phyloP scores from a whole-genome alignment of 768 basidiomycete genomes.

The Serendipita indica region DNA sequence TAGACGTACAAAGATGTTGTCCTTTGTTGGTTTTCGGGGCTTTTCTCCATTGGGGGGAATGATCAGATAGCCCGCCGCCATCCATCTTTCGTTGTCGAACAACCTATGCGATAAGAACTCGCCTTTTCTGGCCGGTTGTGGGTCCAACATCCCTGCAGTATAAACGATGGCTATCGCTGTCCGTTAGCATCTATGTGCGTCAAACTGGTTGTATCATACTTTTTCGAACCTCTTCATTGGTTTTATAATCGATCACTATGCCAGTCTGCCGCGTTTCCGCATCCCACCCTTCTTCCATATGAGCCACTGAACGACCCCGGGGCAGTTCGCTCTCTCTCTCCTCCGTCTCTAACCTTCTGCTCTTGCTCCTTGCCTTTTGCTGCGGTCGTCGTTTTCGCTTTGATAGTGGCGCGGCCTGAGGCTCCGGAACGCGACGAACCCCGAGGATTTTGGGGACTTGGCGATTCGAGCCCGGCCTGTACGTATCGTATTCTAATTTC shows the following conservation, averaged over 20 bases:
- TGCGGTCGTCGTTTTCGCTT: slow-evolving; percentile 25
- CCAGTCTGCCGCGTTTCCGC: slow-evolving; percentile 53
- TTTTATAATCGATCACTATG: slow-evolving; percentile 51
- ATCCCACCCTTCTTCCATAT: slow-evolving; percentile 64
- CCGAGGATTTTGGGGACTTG: slow-evolving; percentile 46
- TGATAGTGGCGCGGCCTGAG: slow-evolving; percentile 34
- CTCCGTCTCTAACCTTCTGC: slow-evolving; percentile 32
- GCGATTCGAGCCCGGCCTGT: slow-evolving; percentile 31
- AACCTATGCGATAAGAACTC: slow-evolving; percentile 83
- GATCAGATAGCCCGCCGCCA: slow-evolving; percentile 76
- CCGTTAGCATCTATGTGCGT: slow-evolving; percentile 1
- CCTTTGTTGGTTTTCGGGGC: slow-evolving; percentile 75
- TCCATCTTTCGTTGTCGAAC: slow-evolving; percentile 79
- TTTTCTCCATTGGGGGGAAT: slow-evolving; percentile 73
- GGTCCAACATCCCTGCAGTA: slow-evolving; percentile 51
- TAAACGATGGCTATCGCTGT: slow-evolving; percentile 54
- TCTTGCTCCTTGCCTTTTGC: slow-evolving; percentile 26
- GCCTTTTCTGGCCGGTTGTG: slow-evolving; percentile 41
- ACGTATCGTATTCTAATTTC: slow-evolving; percentile 62
- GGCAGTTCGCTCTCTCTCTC: slow-evolving; percentile 14
- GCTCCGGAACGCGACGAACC: slow-evolving; percentile 43
- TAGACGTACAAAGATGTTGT: slow-evolving; percentile 78
- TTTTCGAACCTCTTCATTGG: slow-evolving; percentile 44
- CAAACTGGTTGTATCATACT: slow-evolving; percentile 36
- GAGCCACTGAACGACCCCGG: slow-evolving; percentile 13